Percentiles rank a stretch among this genome's conserved stretches.
Evolutionary conservation across 2,329 filamentous ascomycete genomes (phyloP).

Genomic region (Colletotrichum sansevieriae): DNA sequence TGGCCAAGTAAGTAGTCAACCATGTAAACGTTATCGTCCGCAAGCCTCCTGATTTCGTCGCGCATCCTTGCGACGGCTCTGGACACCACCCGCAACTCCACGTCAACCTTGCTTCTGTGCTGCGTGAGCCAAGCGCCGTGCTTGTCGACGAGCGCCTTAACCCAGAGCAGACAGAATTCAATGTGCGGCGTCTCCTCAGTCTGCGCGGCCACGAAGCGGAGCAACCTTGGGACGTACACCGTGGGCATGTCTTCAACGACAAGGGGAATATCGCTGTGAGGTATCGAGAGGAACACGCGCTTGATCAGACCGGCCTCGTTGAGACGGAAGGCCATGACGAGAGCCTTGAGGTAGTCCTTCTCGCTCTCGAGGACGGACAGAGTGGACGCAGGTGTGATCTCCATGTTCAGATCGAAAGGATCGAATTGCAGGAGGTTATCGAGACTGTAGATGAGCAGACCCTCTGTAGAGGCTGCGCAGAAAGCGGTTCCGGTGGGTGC

Average conservation of each 20-base stretch:
- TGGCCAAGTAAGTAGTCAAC: constrained; percentile 83
- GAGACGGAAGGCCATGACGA: constrained; percentile 97
- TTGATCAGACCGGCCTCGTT: constrained; percentile 87
- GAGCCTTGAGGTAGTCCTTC: constrained; percentile 87
- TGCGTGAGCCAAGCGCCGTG: constrained; percentile 90
- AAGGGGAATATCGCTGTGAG: constrained; percentile 79
- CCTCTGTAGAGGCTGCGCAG: constrained; percentile 95
- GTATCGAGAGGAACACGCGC: constrained; percentile 87
- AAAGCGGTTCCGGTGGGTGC: constrained; percentile 90
- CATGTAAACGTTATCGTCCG: constrained; percentile 90
- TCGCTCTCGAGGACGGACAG: constrained; percentile 76
- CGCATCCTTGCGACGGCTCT: constrained; percentile 85
- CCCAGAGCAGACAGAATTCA: constrained; percentile 95
- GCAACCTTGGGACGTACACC: constrained; percentile 86
- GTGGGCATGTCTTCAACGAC: constrained; percentile 84
- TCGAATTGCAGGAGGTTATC: constrained; percentile 90
- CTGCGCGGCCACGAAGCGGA: constrained; percentile 89
- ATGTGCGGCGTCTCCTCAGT: constrained; percentile 93
- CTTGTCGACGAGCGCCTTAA: constrained; percentile 82
- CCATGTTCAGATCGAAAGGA: constrained; percentile 94
- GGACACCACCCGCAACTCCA: constrained; percentile 86
- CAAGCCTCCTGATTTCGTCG: constrained; percentile 83
- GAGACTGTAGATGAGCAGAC: constrained; percentile 91
- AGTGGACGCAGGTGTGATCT: constrained; percentile 89
- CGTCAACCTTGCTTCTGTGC: constrained; percentile 81